A percentile compares a stretch with the other conserved stretches of the same genome.
Evolutionary conservation across 306 rosid species (phyloP).

Genomic region (Trifolium repens): DNA sequence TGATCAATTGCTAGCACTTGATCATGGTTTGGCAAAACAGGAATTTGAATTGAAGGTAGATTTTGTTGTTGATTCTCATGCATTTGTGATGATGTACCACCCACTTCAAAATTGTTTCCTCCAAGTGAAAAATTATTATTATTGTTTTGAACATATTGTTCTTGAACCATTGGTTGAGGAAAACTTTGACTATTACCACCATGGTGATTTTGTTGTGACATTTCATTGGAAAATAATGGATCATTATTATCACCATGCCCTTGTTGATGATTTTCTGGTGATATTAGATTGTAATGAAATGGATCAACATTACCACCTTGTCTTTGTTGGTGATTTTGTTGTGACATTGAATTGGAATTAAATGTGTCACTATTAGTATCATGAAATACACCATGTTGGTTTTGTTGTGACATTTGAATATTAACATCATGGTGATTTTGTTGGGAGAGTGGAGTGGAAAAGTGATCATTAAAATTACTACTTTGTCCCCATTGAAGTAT

Average conservation of each 20-base stretch:
- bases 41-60: not conserved
- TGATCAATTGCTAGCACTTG: not conserved
- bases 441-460: not conserved
- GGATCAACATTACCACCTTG: not conserved
- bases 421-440: not conserved
- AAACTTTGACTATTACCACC: not conserved
- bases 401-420: too few species aligned
- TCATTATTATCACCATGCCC: not conserved
- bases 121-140: not conserved
- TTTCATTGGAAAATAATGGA: not conserved
- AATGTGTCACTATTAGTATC: not conserved
- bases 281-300: not conserved
- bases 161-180: constrained; percentile 25
- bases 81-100: constrained; percentile 1
- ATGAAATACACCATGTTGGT: not conserved
- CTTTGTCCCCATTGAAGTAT: not conserved
- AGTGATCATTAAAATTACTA: not conserved
- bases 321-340: not conserved
- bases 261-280: not conserved
- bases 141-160: not conserved
- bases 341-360: not conserved
- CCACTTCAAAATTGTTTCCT: constrained; percentile 36
- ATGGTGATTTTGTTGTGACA: not conserved
- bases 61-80: not conserved
- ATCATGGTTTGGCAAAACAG: not conserved